Percentiles rank a stretch among this genome's conserved stretches.
Conservation (phyloP, 805 yeast species). For the Ogataea zsoltii region DNA sequence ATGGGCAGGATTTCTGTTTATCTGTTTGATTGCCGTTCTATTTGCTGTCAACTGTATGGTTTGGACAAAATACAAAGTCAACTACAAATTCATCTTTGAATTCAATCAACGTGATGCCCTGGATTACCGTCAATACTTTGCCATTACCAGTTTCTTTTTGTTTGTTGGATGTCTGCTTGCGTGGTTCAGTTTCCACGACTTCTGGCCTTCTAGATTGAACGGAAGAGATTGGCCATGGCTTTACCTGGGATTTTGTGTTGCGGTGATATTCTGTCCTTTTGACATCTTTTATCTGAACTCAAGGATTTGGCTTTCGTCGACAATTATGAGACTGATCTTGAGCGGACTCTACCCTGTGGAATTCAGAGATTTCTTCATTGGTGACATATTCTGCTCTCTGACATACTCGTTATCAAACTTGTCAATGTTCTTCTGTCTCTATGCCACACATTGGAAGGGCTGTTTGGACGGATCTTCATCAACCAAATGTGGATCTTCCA, state of each 20-base stretch:
- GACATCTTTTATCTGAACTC: slow-evolving; percentile 57
- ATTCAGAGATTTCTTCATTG: slow-evolving; percentile 89
- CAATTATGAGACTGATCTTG: slow-evolving; percentile 68
- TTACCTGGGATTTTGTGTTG: slow-evolving; percentile 54
- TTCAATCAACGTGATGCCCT: slow-evolving; percentile 68
- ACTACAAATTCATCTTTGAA: slow-evolving; percentile 91
- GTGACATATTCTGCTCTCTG: slow-evolving; percentile 86
- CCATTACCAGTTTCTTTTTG: slow-evolving; percentile 62
- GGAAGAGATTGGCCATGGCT: slow-evolving; percentile 82
- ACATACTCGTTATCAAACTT: slow-evolving; percentile 86
- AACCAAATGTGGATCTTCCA: slow-evolving; percentile 70
- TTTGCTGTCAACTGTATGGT: slow-evolving; percentile 69
- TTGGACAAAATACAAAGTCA: slow-evolving; percentile 76
- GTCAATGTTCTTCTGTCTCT: slow-evolving; percentile 83
- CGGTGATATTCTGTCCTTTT: slow-evolving; percentile 61
- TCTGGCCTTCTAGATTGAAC: slow-evolving; percentile 60
- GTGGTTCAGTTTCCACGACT: slow-evolving; percentile 75
- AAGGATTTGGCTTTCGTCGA: slow-evolving; percentile 74
- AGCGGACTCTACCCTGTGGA: slow-evolving; percentile 95
- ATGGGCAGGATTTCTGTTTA: slow-evolving; percentile 88
- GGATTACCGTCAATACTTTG: slow-evolving; percentile 63
- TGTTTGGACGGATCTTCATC: slow-evolving; percentile 40
- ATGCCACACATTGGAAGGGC: slow-evolving; percentile 69
- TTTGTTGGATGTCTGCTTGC: slow-evolving; percentile 59
- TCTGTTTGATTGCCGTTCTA: slow-evolving; percentile 58